Percentiles rank a stretch among this genome's conserved stretches.
Evolutionary conservation across 495 filamentous ascomycete species (phyloP).

Genomic region (Penicillium salamii): DNA sequence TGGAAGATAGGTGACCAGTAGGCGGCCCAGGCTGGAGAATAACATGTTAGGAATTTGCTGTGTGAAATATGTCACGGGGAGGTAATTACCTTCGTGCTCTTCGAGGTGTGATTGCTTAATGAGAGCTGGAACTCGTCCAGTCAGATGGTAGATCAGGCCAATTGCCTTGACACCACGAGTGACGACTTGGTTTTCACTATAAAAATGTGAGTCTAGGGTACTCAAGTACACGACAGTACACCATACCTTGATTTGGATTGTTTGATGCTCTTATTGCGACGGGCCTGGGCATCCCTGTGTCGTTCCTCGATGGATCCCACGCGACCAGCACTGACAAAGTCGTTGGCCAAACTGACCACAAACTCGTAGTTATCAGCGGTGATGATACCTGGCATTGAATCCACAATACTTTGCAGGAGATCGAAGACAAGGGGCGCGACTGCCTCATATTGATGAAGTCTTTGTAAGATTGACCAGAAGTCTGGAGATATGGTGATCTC

Average conservation of each 20-base stretch:
- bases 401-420: conserved; percentile 70
- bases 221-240: neutral
- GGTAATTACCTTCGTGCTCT: conserved; percentile 66
- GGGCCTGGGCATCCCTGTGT: conserved; percentile 59
- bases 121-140: conserved; percentile 72
- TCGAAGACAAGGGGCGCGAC: conserved; percentile 77
- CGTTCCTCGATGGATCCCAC: conserved; percentile 79
- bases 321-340: conserved; percentile 82
- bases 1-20: conserved; percentile 97
- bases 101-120: conserved; percentile 94
- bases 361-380: conserved; percentile 95
- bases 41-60: conserved; percentile 10
- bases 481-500: conserved; percentile 96
- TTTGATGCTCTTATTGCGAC: conserved; percentile 51
- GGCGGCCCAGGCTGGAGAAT: conserved; percentile 76
- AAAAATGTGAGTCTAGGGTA: conserved; percentile 10
- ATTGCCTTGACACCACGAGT: conserved; percentile 77
- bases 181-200: conserved; percentile 71
- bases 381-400: conserved; percentile 67
- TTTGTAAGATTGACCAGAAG: conserved; percentile 90
- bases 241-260: conserved; percentile 58
- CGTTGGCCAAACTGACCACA: conserved; percentile 76
- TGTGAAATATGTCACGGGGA: neutral
- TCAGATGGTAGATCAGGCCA: conserved; percentile 74
- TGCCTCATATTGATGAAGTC: conserved; percentile 63